Conservation (phyloP, 768 basidiomycete species). For the Leccinum obscurum region DNA sequence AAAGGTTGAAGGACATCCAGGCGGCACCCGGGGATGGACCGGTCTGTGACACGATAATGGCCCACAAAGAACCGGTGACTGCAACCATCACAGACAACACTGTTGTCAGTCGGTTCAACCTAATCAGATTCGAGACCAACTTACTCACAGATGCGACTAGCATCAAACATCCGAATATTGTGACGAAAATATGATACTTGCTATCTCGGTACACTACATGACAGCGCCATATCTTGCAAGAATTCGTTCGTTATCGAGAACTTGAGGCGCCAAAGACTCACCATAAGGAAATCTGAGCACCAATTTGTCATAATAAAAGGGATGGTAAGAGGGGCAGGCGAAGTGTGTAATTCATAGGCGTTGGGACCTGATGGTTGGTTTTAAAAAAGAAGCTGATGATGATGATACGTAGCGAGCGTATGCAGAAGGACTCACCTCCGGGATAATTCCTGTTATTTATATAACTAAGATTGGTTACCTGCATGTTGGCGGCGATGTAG, state of each 20-base stretch:
- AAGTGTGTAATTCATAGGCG: slow-evolving; percentile 23
- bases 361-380: slow-evolving; percentile 21
- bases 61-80: slow-evolving; percentile 33
- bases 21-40: slow-evolving; percentile 5
- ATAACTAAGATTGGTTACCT: slow-evolving; percentile 31
- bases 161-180: slow-evolving; percentile 19
- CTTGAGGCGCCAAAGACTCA: slow-evolving; percentile 8
- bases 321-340: slow-evolving; percentile 27
- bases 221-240: slow-evolving; percentile 33
- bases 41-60: slow-evolving; percentile 30
- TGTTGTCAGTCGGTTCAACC: not conserved
- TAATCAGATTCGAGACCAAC: slow-evolving; percentile 2
- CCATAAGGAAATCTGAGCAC: slow-evolving; percentile 33
- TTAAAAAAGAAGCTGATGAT: too few relatives aligned
- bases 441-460: slow-evolving; percentile 34
- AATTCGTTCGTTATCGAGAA: not conserved
- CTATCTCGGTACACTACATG: slow-evolving; percentile 33
- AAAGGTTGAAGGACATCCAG: slow-evolving; percentile 35
- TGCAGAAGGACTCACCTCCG: slow-evolving; percentile 21
- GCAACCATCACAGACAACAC: not conserved
- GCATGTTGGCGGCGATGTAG: slow-evolving; percentile 22
- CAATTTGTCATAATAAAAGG: slow-evolving; percentile 33
- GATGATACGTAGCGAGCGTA: not conserved
- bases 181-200: slow-evolving; percentile 16
- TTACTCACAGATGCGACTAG: slow-evolving; percentile 26